A percentile compares a stretch with the other conserved stretches of the same genome.
These are phyloP conservation scores for Neonectria coccinea DNA, from an alignment of 2,329 filamentous ascomycete species.

Conservation along the genomic window DNA sequence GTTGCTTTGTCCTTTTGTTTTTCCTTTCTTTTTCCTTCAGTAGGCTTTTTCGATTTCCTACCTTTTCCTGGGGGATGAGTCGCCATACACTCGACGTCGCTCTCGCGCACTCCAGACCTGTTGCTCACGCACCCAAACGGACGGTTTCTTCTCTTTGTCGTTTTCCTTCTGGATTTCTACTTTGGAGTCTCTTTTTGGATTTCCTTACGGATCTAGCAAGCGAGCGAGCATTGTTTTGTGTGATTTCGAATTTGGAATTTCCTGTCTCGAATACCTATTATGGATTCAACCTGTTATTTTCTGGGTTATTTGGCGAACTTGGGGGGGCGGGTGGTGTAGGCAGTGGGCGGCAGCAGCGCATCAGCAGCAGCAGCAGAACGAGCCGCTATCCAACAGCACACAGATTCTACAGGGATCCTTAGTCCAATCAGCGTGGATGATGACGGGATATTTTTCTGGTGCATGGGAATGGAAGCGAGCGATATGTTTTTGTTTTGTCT, in stretches of 20 bases:
- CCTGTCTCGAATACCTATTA: slow-evolving; percentile 43
- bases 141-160: slow-evolving; percentile 52
- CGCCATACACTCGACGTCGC: slow-evolving; percentile 49
- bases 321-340: slow-evolving; percentile 27
- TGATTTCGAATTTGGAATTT: slow-evolving; percentile 48
- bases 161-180: slow-evolving; percentile 47
- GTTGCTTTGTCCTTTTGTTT: slow-evolving; percentile 30
- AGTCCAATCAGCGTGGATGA: slow-evolving; percentile 43
- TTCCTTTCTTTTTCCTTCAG: slow-evolving; percentile 44
- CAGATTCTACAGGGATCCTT: slow-evolving; percentile 42
- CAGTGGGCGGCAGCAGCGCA: slow-evolving; percentile 34
- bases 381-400: slow-evolving; percentile 32
- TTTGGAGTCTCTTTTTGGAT: slow-evolving; percentile 46
- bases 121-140: slow-evolving; percentile 62
- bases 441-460: slow-evolving; percentile 31
- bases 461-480: slow-evolving; percentile 29
- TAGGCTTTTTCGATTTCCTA: slow-evolving; percentile 41
- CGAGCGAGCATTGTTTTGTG: slow-evolving; percentile 51
- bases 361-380: slow-evolving; percentile 34
- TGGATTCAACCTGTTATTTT: slow-evolving; percentile 22
- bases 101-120: slow-evolving; percentile 56
- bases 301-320: slow-evolving; percentile 39
- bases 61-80: slow-evolving; percentile 40
- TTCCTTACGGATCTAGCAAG: slow-evolving; percentile 53
- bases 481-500: slow-evolving; percentile 3